Evolutionary conservation across 2,329 filamentous ascomycete genomes (phyloP).

Genomic region (Diaporthe citri): DNA sequence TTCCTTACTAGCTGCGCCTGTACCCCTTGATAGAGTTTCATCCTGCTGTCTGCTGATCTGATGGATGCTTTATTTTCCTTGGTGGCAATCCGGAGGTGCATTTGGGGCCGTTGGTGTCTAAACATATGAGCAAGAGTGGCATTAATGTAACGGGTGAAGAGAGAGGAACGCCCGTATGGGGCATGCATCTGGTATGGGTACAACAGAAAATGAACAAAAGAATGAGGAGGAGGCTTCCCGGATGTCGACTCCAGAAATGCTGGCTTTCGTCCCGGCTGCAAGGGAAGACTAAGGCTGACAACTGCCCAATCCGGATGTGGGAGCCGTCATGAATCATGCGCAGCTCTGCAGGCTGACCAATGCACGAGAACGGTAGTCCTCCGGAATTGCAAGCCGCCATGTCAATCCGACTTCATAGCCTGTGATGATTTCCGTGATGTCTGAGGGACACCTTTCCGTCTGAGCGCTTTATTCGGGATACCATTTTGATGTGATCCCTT

Average conservation of each 20-base stretch:
- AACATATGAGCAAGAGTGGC: neutral
- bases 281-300: neutral
- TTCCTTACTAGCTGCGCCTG: too few species aligned
- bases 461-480: neutral
- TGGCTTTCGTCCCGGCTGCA: neutral
- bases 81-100: neutral
- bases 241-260: neutral
- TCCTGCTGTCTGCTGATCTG: too few species aligned
- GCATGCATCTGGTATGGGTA: too few species aligned
- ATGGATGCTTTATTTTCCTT: too few species aligned
- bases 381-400: neutral
- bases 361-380: too few species aligned
- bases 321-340: neutral
- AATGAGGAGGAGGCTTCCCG: neutral
- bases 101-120: neutral
- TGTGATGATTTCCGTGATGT: neutral
- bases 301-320: neutral
- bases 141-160: neutral
- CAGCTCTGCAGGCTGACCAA: neutral
- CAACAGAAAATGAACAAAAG: neutral
- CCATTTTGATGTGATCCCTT: neutral
- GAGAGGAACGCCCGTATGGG: fast-evolving
- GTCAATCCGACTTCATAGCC: neutral
- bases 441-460: neutral
- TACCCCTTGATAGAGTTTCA: too few species aligned